phyloP scores from a whole-genome alignment of 2,329 filamentous ascomycete species.

The Penicillium expansum region DNA sequence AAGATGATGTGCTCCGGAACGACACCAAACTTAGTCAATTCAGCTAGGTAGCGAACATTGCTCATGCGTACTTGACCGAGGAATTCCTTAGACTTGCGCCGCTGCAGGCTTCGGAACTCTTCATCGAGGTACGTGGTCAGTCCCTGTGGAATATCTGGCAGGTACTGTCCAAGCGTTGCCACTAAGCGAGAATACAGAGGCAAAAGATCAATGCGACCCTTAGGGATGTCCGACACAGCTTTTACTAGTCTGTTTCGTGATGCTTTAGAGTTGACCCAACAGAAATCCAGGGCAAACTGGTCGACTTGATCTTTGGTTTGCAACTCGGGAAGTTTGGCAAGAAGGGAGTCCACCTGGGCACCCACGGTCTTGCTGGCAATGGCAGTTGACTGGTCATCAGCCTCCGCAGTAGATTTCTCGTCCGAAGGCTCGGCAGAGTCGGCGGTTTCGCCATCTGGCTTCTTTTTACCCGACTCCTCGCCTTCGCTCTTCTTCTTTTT shows the following conservation, averaged over 20 bases:
- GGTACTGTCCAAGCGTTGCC: slow-evolving; percentile 87
- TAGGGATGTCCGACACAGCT: slow-evolving; percentile 88
- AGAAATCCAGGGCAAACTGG: slow-evolving; percentile 91
- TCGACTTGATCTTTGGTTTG: slow-evolving; percentile 90
- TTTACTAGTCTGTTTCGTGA: slow-evolving; percentile 93
- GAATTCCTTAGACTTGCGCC: slow-evolving; percentile 97
- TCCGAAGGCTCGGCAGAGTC: slow-evolving; percentile 41
- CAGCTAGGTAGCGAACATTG: slow-evolving; percentile 96
- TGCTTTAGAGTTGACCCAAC: slow-evolving; percentile 96
- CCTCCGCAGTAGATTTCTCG: slow-evolving; percentile 53
- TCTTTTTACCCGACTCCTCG: slow-evolving; percentile 81
- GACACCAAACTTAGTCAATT: slow-evolving; percentile 95
- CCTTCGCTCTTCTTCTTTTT: slow-evolving; percentile 87
- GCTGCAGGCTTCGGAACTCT: slow-evolving; percentile 93
- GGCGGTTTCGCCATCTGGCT: slow-evolving; percentile 51
- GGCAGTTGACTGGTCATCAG: slow-evolving; percentile 83
- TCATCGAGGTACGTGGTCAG: slow-evolving; percentile 90
- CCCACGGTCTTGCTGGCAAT: slow-evolving; percentile 98
- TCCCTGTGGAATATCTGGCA: slow-evolving; percentile 90
- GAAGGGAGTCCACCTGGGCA: slow-evolving; percentile 87
- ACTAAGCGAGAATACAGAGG: slow-evolving; percentile 90
- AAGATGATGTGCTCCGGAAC: slow-evolving; percentile 99
- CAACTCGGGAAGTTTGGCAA: slow-evolving; percentile 84
- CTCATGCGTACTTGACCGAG: slow-evolving; percentile 87
- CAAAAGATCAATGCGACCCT: slow-evolving; percentile 85